Percentiles rank a stretch among this genome's conserved stretches.
These are phyloP conservation scores for Phytophthora ramorum DNA, from an alignment of 352 stramenopile species.

Conservation along the genomic window DNA sequence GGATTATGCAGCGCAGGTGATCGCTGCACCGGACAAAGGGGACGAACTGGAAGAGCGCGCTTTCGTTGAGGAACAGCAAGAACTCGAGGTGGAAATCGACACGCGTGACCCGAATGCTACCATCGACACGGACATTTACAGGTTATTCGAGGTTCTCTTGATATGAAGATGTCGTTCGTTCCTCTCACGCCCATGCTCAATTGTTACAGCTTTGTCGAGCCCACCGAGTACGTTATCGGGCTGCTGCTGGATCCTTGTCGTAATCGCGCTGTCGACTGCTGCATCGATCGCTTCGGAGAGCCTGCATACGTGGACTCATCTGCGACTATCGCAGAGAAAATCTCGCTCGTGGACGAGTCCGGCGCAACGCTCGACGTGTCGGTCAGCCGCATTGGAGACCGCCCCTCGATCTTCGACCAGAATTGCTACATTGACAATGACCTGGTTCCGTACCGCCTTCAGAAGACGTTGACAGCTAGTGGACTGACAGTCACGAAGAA, in stretches of 20 bases:
- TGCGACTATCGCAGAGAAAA: slow-evolving; percentile 50
- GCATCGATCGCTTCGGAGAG: slow-evolving; percentile 81
- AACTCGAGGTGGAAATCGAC: slow-evolving; percentile 49
- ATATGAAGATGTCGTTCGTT: neutral
- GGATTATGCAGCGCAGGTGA: slow-evolving; percentile 48
- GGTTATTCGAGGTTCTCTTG: slow-evolving; percentile 25
- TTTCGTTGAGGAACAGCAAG: slow-evolving; percentile 51
- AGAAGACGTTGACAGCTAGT: slow-evolving; percentile 54
- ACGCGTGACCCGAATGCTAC: slow-evolving; percentile 44
- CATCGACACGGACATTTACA: slow-evolving; percentile 80
- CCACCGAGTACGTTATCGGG: slow-evolving; percentile 78
- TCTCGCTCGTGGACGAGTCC: slow-evolving; percentile 76
- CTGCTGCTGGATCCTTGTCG: slow-evolving; percentile 87
- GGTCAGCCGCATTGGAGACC: slow-evolving; percentile 74
- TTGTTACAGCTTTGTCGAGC: slow-evolving; percentile 47
- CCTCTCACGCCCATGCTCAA: neutral
- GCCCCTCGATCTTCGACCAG: slow-evolving; percentile 69
- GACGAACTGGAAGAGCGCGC: slow-evolving; percentile 70
- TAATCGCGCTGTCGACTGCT: slow-evolving; percentile 65
- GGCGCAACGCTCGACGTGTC: slow-evolving; percentile 58
- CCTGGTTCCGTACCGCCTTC: slow-evolving; percentile 59
- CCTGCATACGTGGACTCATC: slow-evolving; percentile 50
- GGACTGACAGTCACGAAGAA: slow-evolving; percentile 56
- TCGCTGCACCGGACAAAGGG: slow-evolving; percentile 71
- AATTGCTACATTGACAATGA: slow-evolving; percentile 75